phyloP scores from a whole-genome alignment of 176 grass and related monocot genomes.

The Neostapfia colusana region DNA sequence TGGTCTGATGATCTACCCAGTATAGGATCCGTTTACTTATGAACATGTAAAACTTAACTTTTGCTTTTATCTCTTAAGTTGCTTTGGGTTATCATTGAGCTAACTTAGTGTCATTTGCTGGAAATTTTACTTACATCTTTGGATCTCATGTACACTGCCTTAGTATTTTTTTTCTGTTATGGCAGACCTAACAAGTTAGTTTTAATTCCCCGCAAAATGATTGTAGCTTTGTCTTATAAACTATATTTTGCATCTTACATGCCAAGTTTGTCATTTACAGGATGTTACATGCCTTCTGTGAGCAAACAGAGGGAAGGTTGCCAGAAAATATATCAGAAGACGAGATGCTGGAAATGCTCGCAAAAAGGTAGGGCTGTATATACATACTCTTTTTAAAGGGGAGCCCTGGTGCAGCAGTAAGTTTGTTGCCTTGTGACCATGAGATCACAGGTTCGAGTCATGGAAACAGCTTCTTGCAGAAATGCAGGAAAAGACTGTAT shows the following conservation, averaged over 20 bases:
- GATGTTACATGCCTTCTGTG: slow-evolving; percentile 84
- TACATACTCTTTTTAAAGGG: slow-evolving; percentile 7
- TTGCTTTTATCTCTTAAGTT: slow-evolving; percentile 1
- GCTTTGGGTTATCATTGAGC: neutral
- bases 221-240: slow-evolving; percentile 6
- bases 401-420: no score
- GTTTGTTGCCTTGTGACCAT: no score
- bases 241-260: slow-evolving; percentile 8
- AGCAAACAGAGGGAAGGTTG: slow-evolving; percentile 64
- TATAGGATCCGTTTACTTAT: neutral
- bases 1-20: slow-evolving; percentile 4
- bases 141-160: neutral
- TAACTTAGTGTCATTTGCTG: neutral
- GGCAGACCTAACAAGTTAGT: neutral
- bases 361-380: slow-evolving; percentile 51
- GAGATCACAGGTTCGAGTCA: no score
- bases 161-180: neutral
- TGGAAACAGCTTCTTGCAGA: no score
- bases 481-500: no score
- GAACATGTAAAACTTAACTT: slow-evolving; percentile 7
- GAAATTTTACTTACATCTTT: neutral
- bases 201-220: neutral
- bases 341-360: slow-evolving; percentile 69
- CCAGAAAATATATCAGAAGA: slow-evolving; percentile 53
- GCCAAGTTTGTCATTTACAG: slow-evolving; percentile 52